Conservation (phyloP, 345 rosid species). For the Viola odorata region DNA sequence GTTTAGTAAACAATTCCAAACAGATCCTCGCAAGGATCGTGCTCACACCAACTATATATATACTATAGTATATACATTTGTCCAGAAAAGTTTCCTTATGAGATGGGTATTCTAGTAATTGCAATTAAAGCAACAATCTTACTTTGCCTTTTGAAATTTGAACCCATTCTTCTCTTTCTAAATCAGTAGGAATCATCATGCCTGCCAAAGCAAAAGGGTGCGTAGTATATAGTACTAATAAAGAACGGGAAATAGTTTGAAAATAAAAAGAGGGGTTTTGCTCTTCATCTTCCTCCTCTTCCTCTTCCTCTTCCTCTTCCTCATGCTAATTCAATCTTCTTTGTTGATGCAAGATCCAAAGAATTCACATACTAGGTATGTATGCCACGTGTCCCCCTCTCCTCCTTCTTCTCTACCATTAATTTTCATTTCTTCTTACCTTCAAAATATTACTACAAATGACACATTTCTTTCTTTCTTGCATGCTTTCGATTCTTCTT, state of each 20-base stretch:
- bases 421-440: not conserved
- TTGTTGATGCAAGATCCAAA: conserved; percentile 89
- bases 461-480: too few relatives aligned
- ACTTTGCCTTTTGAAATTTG: conserved; percentile 50
- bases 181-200: conserved; percentile 40
- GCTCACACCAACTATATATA: too few relatives aligned
- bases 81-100: not conserved
- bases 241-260: conserved; percentile 36
- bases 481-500: too few relatives aligned
- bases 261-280: too few relatives aligned
- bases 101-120: conserved; percentile 40
- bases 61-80: too few relatives aligned
- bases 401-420: not conserved
- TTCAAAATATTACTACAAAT: too few relatives aligned
- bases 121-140: conserved; percentile 39
- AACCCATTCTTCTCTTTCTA: conserved; percentile 22
- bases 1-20: too few relatives aligned
- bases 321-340: conserved; percentile 20
- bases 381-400: conserved; percentile 20
- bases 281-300: too few relatives aligned
- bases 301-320: conserved; percentile 7
- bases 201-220: conserved; percentile 47
- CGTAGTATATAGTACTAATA: conserved; percentile 32
- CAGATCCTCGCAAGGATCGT: too few relatives aligned
- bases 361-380: conserved; percentile 66